These are phyloP conservation scores for Fusarium veterinarium DNA, from an alignment of 2,329 filamentous ascomycete genomes.

Conservation along the genomic window DNA sequence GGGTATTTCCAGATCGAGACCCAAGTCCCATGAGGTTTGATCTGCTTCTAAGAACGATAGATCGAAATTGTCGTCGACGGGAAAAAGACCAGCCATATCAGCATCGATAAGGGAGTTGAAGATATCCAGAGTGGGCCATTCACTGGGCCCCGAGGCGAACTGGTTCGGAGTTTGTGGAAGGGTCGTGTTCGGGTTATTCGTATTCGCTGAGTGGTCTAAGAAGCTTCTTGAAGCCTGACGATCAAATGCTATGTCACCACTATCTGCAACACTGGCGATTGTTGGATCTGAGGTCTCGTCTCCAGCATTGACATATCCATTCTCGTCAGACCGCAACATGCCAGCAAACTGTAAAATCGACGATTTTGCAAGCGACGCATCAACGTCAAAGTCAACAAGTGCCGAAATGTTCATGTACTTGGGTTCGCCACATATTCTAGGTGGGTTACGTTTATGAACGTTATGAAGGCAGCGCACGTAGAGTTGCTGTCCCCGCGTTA, in stretches of 20 bases:
- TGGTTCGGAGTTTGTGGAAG: rapidly evolving
- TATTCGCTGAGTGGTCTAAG: background rate
- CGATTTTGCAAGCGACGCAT: background rate
- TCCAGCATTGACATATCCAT: background rate
- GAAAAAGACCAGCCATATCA: conserved; percentile 13
- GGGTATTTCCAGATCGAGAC: background rate
- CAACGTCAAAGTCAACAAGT: rapidly evolving
- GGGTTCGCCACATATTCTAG: rapidly evolving
- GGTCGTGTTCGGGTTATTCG: background rate
- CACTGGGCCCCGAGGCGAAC: rapidly evolving
- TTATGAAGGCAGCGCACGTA: background rate
- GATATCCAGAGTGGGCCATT: conserved; percentile 1
- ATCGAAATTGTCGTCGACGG: background rate
- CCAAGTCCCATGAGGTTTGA: background rate
- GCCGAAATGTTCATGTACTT: background rate
- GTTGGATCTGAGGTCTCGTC: background rate
- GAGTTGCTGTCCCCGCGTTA: background rate
- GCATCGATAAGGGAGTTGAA: conserved; percentile 15
- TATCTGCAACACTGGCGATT: too few relatives aligned
- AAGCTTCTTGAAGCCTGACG: too few relatives aligned
- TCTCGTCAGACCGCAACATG: background rate
- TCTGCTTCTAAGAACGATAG: background rate
- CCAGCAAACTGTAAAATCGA: background rate
- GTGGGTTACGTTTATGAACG: background rate
- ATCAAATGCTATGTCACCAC: too few relatives aligned